Evolutionary conservation across 306 rosid species (phyloP).

Genomic region (Vicia sativa): DNA sequence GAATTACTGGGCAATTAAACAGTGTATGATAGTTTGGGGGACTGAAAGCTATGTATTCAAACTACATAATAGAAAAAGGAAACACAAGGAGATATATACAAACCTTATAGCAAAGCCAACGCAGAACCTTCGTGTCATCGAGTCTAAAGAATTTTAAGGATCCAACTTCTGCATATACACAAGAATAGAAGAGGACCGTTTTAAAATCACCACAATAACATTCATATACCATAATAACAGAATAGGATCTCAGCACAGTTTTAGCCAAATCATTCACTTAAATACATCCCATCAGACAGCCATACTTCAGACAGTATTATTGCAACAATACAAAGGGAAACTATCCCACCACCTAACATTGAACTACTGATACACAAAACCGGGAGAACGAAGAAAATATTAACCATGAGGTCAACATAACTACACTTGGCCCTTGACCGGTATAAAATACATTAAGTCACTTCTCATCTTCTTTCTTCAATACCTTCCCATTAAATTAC

Average conservation of each 20-base stretch:
- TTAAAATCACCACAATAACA: constrained; percentile 31
- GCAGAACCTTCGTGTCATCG: constrained; percentile 82
- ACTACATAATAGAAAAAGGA: not conserved
- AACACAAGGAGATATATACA: constrained; percentile 28
- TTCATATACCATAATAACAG: not conserved
- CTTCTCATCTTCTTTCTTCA: constrained; percentile 21
- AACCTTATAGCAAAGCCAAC: constrained; percentile 87
- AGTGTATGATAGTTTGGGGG: not conserved
- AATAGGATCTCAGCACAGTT: constrained; percentile 3
- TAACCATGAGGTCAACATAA: not conserved
- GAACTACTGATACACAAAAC: constrained; percentile 13
- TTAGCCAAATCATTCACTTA: constrained; percentile 8
- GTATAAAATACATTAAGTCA: constrained; percentile 22
- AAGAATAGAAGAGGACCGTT: constrained; percentile 26
- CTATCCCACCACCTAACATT: not conserved
- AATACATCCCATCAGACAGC: constrained; percentile 21
- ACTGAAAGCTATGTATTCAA: not conserved
- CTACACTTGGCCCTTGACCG: not conserved
- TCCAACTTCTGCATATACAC: constrained; percentile 68
- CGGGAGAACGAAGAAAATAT: constrained; percentile 7
- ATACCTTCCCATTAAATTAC: constrained; percentile 18
- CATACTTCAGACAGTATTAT: constrained; percentile 9
- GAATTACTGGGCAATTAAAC: constrained; percentile 1
- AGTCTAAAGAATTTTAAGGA: constrained; percentile 85
- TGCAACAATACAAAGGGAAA: constrained; percentile 8